These are phyloP conservation scores for Lactarius hatsudake DNA, from an alignment of 768 basidiomycete genomes.

Conservation along the genomic window DNA sequence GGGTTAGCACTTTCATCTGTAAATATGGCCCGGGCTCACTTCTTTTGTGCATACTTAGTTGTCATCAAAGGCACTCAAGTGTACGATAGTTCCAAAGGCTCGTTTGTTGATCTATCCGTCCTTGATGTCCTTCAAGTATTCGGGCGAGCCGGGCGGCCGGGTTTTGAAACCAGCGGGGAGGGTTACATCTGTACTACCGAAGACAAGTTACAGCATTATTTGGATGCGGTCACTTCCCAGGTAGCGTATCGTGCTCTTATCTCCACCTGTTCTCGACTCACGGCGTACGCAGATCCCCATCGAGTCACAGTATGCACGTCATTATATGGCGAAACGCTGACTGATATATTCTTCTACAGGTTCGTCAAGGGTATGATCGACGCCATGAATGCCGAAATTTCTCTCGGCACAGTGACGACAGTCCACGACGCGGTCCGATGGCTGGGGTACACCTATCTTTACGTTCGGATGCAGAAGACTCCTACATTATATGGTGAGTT, in stretches of 20 bases:
- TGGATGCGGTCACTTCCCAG: constrained; percentile 84
- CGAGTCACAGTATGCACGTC: constrained; percentile 76
- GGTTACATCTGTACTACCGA: constrained; percentile 95
- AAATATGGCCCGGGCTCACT: constrained; percentile 8
- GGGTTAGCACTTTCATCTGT: constrained; percentile 44
- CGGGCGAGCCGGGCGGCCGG: constrained; percentile 90
- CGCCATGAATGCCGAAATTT: constrained; percentile 91
- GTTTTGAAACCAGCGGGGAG: constrained; percentile 87
- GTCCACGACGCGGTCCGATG: constrained; percentile 85
- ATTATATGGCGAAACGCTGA: background rate
- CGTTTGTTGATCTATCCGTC: constrained; percentile 89
- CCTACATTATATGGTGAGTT: constrained; percentile 76
- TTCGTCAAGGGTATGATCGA: constrained; percentile 86
- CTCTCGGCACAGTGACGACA: constrained; percentile 90
- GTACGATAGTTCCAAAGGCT: constrained; percentile 86
- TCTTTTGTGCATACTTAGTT: constrained; percentile 44
- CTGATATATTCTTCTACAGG: constrained; percentile 32
- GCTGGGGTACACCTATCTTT: constrained; percentile 96
- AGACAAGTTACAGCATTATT: constrained; percentile 89
- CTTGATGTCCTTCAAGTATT: constrained; percentile 97
- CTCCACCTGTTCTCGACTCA: constrained; percentile 14
- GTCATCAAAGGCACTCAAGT: constrained; percentile 97
- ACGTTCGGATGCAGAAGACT: constrained; percentile 91
- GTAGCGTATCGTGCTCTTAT: constrained; percentile 37
- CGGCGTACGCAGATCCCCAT: constrained; percentile 69